These are phyloP conservation scores for Alternaria arbusti DNA, from an alignment of 2,329 filamentous ascomycete species.

Conservation along the genomic window DNA sequence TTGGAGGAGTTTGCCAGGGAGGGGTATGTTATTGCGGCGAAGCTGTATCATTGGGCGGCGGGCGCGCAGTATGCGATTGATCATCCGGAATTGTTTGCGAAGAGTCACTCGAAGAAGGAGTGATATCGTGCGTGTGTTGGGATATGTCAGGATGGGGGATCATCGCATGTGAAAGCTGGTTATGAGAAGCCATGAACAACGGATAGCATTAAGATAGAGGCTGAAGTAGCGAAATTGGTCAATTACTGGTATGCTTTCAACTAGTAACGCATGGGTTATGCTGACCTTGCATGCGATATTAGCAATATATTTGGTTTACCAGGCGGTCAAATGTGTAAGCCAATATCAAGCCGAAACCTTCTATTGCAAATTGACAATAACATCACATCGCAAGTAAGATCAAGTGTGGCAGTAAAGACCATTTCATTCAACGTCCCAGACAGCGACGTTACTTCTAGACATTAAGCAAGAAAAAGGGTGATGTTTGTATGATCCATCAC, in stretches of 20 bases:
- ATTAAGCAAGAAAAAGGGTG: constrained; percentile 9
- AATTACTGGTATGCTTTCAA: not conserved
- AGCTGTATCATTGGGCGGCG: constrained; percentile 39
- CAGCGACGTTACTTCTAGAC: constrained; percentile 2
- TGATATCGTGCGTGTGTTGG: not conserved
- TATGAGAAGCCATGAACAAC: too few relatives aligned
- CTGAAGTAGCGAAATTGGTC: not conserved
- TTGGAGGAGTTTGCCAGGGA: constrained; percentile 31
- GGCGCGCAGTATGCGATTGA: constrained; percentile 35
- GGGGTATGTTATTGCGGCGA: constrained; percentile 36
- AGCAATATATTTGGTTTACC: not conserved
- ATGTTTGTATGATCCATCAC: constrained; percentile 5
- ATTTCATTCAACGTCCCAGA: constrained; percentile 3
- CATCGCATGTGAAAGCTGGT: too few relatives aligned
- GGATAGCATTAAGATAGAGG: too few relatives aligned
- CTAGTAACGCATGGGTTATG: not conserved
- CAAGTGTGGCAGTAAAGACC: not conserved
- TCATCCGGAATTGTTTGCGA: constrained; percentile 28
- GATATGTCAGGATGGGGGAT: too few relatives aligned
- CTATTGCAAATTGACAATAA: not conserved
- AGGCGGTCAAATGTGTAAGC: not conserved
- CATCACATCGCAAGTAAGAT: not conserved
- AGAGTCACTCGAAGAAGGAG: constrained; percentile 6
- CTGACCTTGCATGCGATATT: not conserved
- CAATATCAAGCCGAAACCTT: not conserved